Evolutionary conservation across 805 yeast species (phyloP).

Genomic region (Torulaspora microellipsoides): DNA sequence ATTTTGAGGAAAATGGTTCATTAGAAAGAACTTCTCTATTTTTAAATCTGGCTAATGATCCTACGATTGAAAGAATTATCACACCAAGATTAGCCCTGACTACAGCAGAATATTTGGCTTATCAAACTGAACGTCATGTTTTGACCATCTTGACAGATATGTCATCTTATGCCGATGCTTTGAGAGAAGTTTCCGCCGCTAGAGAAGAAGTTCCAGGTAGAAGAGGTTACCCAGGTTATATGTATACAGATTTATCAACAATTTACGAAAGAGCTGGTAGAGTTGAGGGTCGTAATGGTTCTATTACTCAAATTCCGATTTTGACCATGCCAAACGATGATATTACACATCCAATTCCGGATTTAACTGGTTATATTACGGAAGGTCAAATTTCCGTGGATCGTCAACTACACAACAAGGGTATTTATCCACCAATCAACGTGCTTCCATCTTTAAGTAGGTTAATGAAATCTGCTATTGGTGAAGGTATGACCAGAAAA

Average conservation of each 20-base stretch:
- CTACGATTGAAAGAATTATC: conserved; percentile 98
- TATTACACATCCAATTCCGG: conserved; percentile 99
- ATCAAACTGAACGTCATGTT: conserved; percentile 98
- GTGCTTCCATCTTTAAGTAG: conserved; percentile 96
- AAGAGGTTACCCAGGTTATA: conserved; percentile 99
- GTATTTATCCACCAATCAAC: conserved; percentile 98
- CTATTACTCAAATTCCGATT: conserved; percentile 98
- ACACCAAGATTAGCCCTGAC: conserved; percentile 99
- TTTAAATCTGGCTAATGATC: conserved; percentile 97
- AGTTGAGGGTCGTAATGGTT: conserved; percentile 99
- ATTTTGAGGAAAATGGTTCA: conserved; percentile 98
- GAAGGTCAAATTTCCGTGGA: conserved; percentile 98
- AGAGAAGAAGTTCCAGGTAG: conserved; percentile 99
- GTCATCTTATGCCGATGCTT: conserved; percentile 99
- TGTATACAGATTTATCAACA: conserved; percentile 99
- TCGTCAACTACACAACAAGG: conserved; percentile 93
- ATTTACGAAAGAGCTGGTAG: conserved; percentile 99
- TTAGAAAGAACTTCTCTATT: conserved; percentile 96
- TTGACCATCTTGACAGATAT: conserved; percentile 96
- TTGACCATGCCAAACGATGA: conserved; percentile 99
- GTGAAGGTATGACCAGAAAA: conserved; percentile 99
- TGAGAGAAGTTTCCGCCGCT: conserved; percentile 99
- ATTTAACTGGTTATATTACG: conserved; percentile 98
- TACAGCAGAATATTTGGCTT: conserved; percentile 97
- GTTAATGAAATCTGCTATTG: conserved; percentile 98